Conservation (phyloP, 371 early-diverging fungal species). For the Apophysomyces elegans region DNA sequence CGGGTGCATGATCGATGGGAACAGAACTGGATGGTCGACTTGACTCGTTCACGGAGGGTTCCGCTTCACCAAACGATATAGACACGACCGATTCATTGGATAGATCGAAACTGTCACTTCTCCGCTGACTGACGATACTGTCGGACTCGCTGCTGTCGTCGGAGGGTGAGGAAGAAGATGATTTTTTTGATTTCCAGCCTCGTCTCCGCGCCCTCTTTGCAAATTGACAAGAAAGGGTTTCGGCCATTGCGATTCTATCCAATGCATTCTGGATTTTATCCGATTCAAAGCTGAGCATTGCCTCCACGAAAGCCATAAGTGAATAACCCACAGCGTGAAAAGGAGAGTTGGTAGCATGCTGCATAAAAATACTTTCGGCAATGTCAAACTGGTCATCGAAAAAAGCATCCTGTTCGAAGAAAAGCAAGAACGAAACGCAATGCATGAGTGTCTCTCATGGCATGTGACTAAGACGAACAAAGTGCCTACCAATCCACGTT, state of each 20-base stretch:
- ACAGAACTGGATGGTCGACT: not conserved
- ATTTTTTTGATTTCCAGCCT: constrained; percentile 21
- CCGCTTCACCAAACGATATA: constrained; percentile 6
- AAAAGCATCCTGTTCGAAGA: constrained; percentile 42
- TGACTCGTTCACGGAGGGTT: not conserved
- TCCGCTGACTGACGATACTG: not conserved
- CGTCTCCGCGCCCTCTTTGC: constrained; percentile 34
- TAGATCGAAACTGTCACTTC: constrained; percentile 5
- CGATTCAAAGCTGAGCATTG: constrained; percentile 49
- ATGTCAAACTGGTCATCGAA: constrained; percentile 52
- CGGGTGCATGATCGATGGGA: constrained; percentile 10
- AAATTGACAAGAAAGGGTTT: constrained; percentile 37
- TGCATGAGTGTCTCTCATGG: not conserved
- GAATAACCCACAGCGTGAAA: constrained; percentile 57
- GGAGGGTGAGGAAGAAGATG: constrained; percentile 2
- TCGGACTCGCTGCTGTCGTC: constrained; percentile 7
- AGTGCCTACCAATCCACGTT: constrained; percentile 48
- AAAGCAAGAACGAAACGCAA: not conserved
- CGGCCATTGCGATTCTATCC: constrained; percentile 45
- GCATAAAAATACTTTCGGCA: constrained; percentile 41
- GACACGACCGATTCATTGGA: constrained; percentile 2
- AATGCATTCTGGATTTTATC: constrained; percentile 45
- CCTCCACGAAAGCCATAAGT: constrained; percentile 53
- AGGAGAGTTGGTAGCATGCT: constrained; percentile 46
- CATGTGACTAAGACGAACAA: not conserved